A percentile compares a stretch with the other conserved stretches of the same genome.
These are phyloP conservation scores for Oehlia diaphana DNA, from an alignment of 192 early-diverging fungal genomes.

Conservation along the genomic window DNA sequence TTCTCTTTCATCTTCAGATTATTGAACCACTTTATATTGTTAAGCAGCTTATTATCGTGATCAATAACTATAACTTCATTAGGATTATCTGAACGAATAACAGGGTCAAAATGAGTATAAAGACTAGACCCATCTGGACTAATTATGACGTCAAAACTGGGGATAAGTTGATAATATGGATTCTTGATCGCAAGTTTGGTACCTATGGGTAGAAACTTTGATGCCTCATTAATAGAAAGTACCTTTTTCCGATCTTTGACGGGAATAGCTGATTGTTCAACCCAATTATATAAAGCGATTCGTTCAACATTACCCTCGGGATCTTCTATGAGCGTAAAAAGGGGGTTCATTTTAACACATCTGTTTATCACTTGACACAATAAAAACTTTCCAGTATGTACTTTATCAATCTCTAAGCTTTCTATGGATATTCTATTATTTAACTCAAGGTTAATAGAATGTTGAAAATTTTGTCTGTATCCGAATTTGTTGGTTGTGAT, in stretches of 20 bases:
- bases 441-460: neutral
- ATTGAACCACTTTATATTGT: neutral
- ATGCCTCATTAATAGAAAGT: neutral
- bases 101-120: neutral
- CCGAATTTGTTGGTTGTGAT: neutral
- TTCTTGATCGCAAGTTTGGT: neutral
- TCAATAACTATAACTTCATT: neutral
- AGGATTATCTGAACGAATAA: neutral
- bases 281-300: slow-evolving; percentile 10
- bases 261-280: neutral
- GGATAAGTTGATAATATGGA: neutral
- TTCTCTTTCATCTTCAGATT: neutral
- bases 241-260: neutral
- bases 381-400: neutral
- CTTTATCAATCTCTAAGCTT: neutral
- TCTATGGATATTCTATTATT: slow-evolving; percentile 11
- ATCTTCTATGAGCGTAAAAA: neutral
- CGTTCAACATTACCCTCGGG: neutral
- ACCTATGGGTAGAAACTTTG: slow-evolving; percentile 1
- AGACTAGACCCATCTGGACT: neutral
- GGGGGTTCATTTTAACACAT: neutral
- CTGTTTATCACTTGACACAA: neutral
- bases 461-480: neutral
- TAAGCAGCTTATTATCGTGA: neutral
- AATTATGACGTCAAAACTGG: neutral